Evolutionary conservation across 176 grass and related monocot species (phyloP).

Genomic region (Luzula sylvatica): DNA sequence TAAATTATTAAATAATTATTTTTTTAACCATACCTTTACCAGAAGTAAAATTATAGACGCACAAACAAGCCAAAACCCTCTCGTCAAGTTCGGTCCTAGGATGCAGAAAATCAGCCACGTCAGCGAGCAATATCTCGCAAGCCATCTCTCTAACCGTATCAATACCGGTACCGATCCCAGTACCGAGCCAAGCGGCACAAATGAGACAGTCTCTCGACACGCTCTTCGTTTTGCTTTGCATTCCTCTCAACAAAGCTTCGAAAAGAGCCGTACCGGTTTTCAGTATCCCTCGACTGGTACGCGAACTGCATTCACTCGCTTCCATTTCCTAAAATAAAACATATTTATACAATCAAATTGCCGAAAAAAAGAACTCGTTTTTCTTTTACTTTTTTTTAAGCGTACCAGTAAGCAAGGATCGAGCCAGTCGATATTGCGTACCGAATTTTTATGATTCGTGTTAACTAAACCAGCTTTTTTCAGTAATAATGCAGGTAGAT

Average conservation of each 20-base stretch:
- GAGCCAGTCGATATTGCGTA: conserved; percentile 73
- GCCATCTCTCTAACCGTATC: conserved; percentile 56
- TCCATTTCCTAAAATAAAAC: conserved; percentile 47
- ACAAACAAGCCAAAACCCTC: conserved; percentile 78
- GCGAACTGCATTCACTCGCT: conserved; percentile 65
- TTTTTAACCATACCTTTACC: conserved; percentile 68
- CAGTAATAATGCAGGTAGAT: conserved; percentile 53
- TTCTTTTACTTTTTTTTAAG: conserved; percentile 35
- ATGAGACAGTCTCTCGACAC: conserved; percentile 59
- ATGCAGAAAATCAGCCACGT: conserved; percentile 61
- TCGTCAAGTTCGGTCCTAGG: conserved; percentile 74
- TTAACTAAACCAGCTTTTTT: conserved; percentile 82
- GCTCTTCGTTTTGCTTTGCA: conserved; percentile 69
- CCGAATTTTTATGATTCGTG: conserved; percentile 63
- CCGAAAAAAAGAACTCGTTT: too few relatives aligned
- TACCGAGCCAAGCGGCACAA: conserved; percentile 71
- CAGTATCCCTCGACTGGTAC: conserved; percentile 36
- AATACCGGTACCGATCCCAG: conserved; percentile 45
- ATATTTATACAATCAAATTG: background rate
- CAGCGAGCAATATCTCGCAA: conserved; percentile 55
- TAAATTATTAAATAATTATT: background rate
- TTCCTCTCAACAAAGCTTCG: conserved; percentile 54
- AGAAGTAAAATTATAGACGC: conserved; percentile 81
- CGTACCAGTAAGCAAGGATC: conserved; percentile 84
- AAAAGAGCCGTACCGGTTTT: conserved; percentile 45